Conservation (phyloP, 352 stramenopile genomes). For the Globisporangium iwayamae region DNA sequence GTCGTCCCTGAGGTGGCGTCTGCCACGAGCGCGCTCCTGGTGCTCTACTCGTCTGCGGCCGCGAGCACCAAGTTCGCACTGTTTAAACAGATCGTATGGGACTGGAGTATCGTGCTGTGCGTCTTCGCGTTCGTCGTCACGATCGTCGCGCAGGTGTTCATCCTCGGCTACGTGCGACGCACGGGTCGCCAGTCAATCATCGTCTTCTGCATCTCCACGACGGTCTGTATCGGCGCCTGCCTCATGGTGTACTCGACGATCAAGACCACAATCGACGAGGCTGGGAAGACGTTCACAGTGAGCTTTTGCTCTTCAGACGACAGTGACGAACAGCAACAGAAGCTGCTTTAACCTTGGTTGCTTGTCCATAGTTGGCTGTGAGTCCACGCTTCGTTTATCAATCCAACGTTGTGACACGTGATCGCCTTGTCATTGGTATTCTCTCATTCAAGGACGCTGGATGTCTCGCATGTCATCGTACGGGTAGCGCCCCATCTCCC, state of each 20-base stretch:
- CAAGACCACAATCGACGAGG: constrained; percentile 34
- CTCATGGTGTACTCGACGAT: constrained; percentile 50
- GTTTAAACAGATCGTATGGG: constrained; percentile 44
- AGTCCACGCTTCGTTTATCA: neutral
- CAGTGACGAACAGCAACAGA: neutral
- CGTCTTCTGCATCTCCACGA: constrained; percentile 39
- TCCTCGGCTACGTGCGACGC: constrained; percentile 44
- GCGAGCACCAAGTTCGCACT: constrained; percentile 45
- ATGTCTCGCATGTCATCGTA: constrained; percentile 7
- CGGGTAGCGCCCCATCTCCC: constrained; percentile 6
- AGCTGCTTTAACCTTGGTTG: neutral
- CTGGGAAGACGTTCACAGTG: constrained; percentile 26
- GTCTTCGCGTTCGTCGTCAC: constrained; percentile 43
- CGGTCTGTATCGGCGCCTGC: constrained; percentile 34
- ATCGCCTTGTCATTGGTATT: neutral
- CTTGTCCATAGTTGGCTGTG: neutral
- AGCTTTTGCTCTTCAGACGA: constrained; percentile 25
- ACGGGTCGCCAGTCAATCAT: constrained; percentile 51
- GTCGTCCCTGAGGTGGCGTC: constrained; percentile 44
- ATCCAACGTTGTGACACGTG: neutral
- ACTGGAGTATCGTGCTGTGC: constrained; percentile 37
- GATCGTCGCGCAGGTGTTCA: constrained; percentile 37
- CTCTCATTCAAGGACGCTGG: constrained; percentile 1
- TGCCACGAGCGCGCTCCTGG: constrained; percentile 40
- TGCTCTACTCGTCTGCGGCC: constrained; percentile 46